These are phyloP conservation scores for Spizellomyces punctatus DNA, from an alignment of 192 early-diverging fungal species.

Conservation along the genomic window DNA sequence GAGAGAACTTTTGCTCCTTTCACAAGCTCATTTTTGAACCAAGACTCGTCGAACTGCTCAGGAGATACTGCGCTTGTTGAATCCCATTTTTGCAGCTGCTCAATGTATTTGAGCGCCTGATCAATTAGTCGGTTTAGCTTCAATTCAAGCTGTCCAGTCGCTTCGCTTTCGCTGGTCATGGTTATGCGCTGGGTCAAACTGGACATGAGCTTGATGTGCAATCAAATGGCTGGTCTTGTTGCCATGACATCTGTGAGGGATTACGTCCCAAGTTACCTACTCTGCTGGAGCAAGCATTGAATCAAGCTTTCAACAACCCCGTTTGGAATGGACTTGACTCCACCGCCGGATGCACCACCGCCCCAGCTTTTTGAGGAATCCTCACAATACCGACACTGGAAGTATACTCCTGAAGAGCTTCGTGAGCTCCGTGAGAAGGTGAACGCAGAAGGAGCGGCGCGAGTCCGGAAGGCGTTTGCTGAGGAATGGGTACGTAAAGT, in stretches of 20 bases:
- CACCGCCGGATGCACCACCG: not conserved
- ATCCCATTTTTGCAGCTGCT: conserved; percentile 3
- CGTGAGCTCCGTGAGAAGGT: conserved; percentile 27
- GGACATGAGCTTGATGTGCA: no score
- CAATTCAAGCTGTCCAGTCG: not conserved
- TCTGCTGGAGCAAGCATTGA: no score
- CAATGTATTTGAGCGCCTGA: conserved; percentile 1
- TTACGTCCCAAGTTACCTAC: no score
- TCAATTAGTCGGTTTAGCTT: conserved; percentile 7
- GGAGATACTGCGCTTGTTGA: not conserved
- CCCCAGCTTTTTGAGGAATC: conserved; percentile 20
- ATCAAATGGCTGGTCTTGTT: no score
- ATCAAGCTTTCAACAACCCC: no score
- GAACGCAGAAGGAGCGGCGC: conserved; percentile 18
- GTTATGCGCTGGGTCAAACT: no score
- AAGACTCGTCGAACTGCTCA: not conserved
- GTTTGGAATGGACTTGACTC: no score
- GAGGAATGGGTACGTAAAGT: conserved; percentile 27
- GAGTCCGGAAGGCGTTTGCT: conserved; percentile 12
- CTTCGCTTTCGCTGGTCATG: not conserved
- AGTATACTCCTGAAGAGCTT: conserved; percentile 28
- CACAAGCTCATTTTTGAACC: conserved; percentile 2
- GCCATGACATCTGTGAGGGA: no score
- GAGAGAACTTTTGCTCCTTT: conserved; percentile 4
- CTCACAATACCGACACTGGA: conserved; percentile 38